Evolutionary conservation across 371 early-diverging fungal genomes (phyloP).

Genomic region (Mortierella polycephala): DNA sequence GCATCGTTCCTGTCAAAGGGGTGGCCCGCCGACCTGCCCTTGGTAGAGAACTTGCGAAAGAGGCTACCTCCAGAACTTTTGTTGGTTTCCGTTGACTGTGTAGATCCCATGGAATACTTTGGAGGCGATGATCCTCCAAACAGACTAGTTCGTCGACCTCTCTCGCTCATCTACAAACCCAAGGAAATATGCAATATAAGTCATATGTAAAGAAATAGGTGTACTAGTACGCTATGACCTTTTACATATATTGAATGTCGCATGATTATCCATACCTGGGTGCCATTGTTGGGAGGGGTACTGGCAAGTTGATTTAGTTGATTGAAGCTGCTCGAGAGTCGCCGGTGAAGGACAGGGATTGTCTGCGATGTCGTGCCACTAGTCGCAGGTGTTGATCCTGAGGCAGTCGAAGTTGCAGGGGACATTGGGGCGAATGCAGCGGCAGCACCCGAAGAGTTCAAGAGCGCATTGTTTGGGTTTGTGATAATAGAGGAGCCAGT

Average conservation of each 20-base stretch:
- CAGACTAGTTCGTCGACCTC: constrained; percentile 41
- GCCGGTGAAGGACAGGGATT: constrained; percentile 32
- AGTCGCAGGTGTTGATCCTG: constrained; percentile 2
- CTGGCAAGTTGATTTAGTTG: constrained; percentile 41
- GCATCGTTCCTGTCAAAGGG: constrained; percentile 38
- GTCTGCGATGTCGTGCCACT: constrained; percentile 10
- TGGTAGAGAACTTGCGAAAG: constrained; percentile 45
- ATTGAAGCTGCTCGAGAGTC: constrained; percentile 48
- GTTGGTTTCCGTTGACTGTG: neutral
- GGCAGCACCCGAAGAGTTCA: constrained; percentile 9
- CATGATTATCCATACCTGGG: constrained; percentile 13
- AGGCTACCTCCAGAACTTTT: constrained; percentile 22
- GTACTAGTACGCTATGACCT: neutral
- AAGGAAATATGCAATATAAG: neutral
- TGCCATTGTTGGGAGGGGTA: constrained; percentile 6
- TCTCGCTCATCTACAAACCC: constrained; percentile 8
- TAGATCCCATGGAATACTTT: neutral
- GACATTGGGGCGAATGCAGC: constrained; percentile 23
- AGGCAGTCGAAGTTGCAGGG: constrained; percentile 9
- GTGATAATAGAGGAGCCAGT: constrained; percentile 38
- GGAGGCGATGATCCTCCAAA: constrained; percentile 31
- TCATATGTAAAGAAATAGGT: too few species aligned
- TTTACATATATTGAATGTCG: neutral
- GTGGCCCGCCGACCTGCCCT: constrained; percentile 23
- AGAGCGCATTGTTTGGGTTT: constrained; percentile 34